Conservation (phyloP, 2,329 filamentous ascomycete genomes). For the Parasarocladium wereldwijsianum region DNA sequence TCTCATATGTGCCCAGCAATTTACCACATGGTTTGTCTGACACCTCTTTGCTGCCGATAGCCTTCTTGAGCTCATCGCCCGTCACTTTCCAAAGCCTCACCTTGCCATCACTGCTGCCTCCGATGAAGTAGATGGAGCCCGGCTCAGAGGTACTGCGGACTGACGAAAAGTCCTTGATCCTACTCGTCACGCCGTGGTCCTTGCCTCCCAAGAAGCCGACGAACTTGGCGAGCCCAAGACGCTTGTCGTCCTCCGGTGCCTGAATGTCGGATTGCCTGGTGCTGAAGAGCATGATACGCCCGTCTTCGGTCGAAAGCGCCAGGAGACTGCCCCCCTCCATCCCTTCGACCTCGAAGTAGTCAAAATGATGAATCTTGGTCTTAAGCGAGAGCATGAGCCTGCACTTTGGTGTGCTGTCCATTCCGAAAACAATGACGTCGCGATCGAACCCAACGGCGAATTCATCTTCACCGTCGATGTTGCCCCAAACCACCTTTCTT, state of each 20-base stretch:
- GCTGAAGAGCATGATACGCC: slow-evolving; percentile 70
- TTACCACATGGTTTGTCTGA: slow-evolving; percentile 33
- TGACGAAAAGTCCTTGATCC: slow-evolving; percentile 81
- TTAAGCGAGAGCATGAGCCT: slow-evolving; percentile 45
- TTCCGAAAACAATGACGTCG: slow-evolving; percentile 71
- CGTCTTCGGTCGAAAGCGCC: slow-evolving; percentile 79
- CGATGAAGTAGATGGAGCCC: slow-evolving; percentile 41
- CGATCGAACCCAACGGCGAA: slow-evolving; percentile 84
- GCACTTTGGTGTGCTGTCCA: slow-evolving; percentile 72
- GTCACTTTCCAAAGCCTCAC: slow-evolving; percentile 62
- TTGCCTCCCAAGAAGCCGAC: slow-evolving; percentile 69
- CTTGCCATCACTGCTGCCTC: slow-evolving; percentile 73
- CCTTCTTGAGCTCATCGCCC: slow-evolving; percentile 21
- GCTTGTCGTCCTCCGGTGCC: slow-evolving; percentile 21
- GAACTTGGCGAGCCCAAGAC: slow-evolving; percentile 44
- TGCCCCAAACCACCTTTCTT: slow-evolving; percentile 66
- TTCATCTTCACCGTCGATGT: slow-evolving; percentile 55
- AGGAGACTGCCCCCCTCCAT: slow-evolving; percentile 33
- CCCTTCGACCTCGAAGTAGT: slow-evolving; percentile 46
- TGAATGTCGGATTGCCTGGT: slow-evolving; percentile 38
- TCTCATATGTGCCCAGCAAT: slow-evolving; percentile 66
- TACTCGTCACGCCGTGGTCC: slow-evolving; percentile 46
- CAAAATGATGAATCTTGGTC: slow-evolving; percentile 74
- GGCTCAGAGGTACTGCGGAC: slow-evolving; percentile 28
- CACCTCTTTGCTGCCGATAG: slow-evolving; percentile 10